Evolutionary conservation across 2,329 filamentous ascomycete genomes (phyloP).

Genomic region (Paecilomyces fulvus): DNA sequence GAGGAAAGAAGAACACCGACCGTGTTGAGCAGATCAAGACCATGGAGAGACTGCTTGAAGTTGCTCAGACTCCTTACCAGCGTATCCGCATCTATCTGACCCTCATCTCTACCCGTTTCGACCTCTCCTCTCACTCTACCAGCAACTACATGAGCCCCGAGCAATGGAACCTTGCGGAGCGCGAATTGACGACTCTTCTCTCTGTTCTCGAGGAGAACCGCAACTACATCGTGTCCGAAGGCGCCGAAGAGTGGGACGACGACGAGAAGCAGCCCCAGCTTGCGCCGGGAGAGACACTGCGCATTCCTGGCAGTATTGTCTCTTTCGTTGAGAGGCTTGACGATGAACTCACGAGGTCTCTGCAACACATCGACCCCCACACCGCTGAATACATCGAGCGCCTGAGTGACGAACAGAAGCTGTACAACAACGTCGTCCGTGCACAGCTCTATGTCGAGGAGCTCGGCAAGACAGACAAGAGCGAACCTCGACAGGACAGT

Average conservation of each 20-base stretch:
- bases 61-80: slow-evolving; percentile 86
- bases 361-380: slow-evolving; percentile 96
- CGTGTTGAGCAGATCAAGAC: slow-evolving; percentile 87
- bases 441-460: slow-evolving; percentile 81
- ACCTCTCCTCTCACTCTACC: slow-evolving; percentile 68
- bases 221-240: slow-evolving; percentile 80
- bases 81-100: slow-evolving; percentile 85
- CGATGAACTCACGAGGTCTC: slow-evolving; percentile 92
- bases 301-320: slow-evolving; percentile 90
- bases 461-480: slow-evolving; percentile 58
- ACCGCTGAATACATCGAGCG: slow-evolving; percentile 98
- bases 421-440: slow-evolving; percentile 90
- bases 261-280: slow-evolving; percentile 85
- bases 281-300: slow-evolving; percentile 64
- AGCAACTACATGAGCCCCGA: slow-evolving; percentile 81
- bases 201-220: slow-evolving; percentile 68
- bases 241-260: slow-evolving; percentile 96
- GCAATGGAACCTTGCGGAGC: slow-evolving; percentile 92
- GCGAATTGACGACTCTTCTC: slow-evolving; percentile 72
- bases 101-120: slow-evolving; percentile 87
- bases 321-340: slow-evolving; percentile 93
- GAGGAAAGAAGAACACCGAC: slow-evolving; percentile 99
- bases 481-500: slow-evolving; percentile 73
- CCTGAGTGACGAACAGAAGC: slow-evolving; percentile 75
- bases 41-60: slow-evolving; percentile 92